Evolutionary conservation across 345 rosid genomes (phyloP).

Genomic region (Gossypium thurberi): DNA sequence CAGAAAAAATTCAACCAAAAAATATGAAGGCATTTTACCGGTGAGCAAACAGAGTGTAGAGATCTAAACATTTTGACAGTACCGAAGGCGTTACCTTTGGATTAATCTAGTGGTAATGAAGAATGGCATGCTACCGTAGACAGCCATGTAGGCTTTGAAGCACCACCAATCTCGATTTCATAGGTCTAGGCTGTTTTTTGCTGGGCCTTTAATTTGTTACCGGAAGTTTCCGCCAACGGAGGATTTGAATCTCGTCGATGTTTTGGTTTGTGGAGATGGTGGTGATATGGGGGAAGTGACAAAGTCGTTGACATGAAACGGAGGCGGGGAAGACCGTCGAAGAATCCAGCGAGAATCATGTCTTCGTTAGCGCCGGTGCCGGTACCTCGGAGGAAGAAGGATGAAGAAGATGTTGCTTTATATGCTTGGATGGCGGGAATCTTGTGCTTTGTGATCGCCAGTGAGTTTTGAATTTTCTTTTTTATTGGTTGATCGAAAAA

Average conservation of each 20-base stretch:
- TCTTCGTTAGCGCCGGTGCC: not conserved
- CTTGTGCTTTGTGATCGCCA: not conserved
- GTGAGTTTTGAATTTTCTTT: not conserved
- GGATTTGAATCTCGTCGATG: not conserved
- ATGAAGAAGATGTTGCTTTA: not conserved
- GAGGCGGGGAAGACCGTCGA: not conserved
- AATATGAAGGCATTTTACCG: not conserved
- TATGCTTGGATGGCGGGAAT: not conserved
- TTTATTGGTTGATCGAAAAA: not conserved
- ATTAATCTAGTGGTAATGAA: too few relatives aligned
- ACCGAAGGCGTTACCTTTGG: not conserved
- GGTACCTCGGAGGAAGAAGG: not conserved
- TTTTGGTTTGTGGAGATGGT: not conserved
- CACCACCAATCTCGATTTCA: too few relatives aligned
- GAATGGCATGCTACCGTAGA: too few relatives aligned
- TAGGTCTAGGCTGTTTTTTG: too few relatives aligned
- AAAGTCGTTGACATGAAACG: not conserved
- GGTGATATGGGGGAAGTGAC: not conserved
- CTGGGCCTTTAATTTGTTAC: too few relatives aligned
- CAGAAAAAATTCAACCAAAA: not conserved
- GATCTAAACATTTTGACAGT: not conserved
- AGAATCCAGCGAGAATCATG: not conserved
- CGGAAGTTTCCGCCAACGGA: too few relatives aligned
- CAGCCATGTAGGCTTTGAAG: too few relatives aligned
- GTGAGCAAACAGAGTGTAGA: not conserved